Evolutionary conservation across 2,329 filamentous ascomycete genomes (phyloP).

Genomic region (Leptosphaerulina australis): DNA sequence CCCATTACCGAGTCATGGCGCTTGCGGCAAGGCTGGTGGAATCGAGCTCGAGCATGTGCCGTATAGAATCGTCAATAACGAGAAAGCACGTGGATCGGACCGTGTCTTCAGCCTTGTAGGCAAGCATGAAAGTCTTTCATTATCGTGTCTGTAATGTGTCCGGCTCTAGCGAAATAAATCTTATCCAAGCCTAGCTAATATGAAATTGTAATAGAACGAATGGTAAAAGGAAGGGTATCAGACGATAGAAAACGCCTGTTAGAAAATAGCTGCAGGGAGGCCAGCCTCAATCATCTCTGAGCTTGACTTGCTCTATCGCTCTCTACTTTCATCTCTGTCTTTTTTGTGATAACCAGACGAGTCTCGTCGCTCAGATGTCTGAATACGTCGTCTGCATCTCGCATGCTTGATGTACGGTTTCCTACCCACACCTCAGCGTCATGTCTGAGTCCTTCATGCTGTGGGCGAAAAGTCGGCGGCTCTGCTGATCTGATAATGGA

Average conservation of each 20-base stretch:
- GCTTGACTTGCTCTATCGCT: conserved; percentile 28
- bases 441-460: conserved; percentile 25
- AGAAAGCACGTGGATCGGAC: conserved; percentile 11
- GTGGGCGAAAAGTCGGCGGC: conserved; percentile 31
- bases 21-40: conserved; percentile 1
- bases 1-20: conserved; percentile 7
- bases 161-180: not conserved
- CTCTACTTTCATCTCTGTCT: conserved; percentile 41
- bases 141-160: conserved; percentile 1
- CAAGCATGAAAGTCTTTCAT: conserved; percentile 8
- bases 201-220: not conserved
- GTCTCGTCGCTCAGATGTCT: conserved; percentile 23
- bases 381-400: conserved; percentile 23
- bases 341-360: conserved; percentile 38
- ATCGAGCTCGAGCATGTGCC: conserved; percentile 2
- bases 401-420: conserved; percentile 21
- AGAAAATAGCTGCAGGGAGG: conserved; percentile 1
- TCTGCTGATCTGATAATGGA: conserved; percentile 26
- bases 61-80: conserved; percentile 2
- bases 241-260: not conserved
- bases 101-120: not conserved
- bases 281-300: not conserved
- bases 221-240: conserved; percentile 15
- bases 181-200: not conserved
- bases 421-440: conserved; percentile 35